A percentile compares a stretch with the other conserved stretches of the same genome.
phyloP scores from a whole-genome alignment of 2,329 filamentous ascomycete genomes.

The Geosmithia putterillii region DNA sequence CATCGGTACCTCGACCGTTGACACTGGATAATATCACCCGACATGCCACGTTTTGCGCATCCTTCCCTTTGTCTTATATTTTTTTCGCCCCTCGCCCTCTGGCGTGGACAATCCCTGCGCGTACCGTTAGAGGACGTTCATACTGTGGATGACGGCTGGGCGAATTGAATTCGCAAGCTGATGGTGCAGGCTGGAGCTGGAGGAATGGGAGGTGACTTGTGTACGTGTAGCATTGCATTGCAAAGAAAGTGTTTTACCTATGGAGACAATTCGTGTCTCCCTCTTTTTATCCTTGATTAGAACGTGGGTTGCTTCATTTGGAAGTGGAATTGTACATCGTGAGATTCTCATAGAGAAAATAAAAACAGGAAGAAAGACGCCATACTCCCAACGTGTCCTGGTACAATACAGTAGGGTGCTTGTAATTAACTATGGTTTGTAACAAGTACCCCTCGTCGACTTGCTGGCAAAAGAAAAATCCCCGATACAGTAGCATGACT shows the following conservation, averaged over 20 bases:
- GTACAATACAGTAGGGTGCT: too few relatives aligned
- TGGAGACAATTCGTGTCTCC: neutral
- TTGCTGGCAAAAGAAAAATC: too few relatives aligned
- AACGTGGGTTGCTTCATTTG: neutral
- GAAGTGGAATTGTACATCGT: neutral
- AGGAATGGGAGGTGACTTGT: neutral
- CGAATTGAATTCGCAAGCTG: neutral
- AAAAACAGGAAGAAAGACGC: neutral
- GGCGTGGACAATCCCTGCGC: neutral
- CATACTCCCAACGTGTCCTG: too few relatives aligned
- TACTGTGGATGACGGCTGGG: neutral
- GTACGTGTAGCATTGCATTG: slow-evolving; percentile 2
- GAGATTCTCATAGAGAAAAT: neutral
- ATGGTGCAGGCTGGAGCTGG: neutral
- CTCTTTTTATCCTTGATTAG: neutral
- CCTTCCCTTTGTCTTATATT: neutral
- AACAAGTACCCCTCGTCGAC: too few relatives aligned
- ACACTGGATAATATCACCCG: neutral
- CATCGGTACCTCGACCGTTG: neutral
- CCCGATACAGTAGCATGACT: too few relatives aligned
- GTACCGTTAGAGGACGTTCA: neutral
- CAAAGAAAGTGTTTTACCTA: neutral
- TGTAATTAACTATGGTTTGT: too few relatives aligned
- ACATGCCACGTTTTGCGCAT: neutral
- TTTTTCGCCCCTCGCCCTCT: neutral